Conservation (phyloP, 306 rosid genomes). For the Astragalus membranaceus region DNA sequence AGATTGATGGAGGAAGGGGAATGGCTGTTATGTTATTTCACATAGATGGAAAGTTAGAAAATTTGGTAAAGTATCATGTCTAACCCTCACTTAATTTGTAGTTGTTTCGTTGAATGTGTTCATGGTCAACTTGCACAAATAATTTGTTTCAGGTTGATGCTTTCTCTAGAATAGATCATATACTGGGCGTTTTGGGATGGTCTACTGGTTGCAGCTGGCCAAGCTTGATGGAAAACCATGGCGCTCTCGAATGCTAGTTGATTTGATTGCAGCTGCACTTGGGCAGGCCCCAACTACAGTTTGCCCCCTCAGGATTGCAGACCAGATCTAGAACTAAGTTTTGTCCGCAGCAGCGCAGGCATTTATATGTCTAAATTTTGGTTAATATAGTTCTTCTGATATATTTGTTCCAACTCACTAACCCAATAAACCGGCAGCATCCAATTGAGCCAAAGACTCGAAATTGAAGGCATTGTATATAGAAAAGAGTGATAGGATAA, state of each 20-base stretch:
- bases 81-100: background rate
- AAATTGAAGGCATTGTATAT: slow-evolving; percentile 68
- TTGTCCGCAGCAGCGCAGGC: slow-evolving; percentile 47
- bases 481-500: slow-evolving; percentile 66
- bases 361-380: slow-evolving; percentile 30
- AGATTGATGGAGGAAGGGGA: slow-evolving; percentile 93
- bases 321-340: slow-evolving; percentile 53
- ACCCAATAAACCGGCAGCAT: slow-evolving; percentile 50
- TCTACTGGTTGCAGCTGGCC: slow-evolving; percentile 98
- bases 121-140: slow-evolving; percentile 23
- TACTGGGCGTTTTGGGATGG: slow-evolving; percentile 90
- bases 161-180: slow-evolving; percentile 57
- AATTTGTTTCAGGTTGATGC: slow-evolving; percentile 50
- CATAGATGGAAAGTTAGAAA: slow-evolving; percentile 65
- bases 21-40: slow-evolving; percentile 88
- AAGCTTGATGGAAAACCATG: slow-evolving; percentile 44
- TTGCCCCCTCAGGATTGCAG: slow-evolving; percentile 25
- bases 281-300: background rate
- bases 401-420: slow-evolving; percentile 45
- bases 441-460: slow-evolving; percentile 36
- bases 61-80: slow-evolving; percentile 54
- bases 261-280: slow-evolving; percentile 9
- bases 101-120: background rate
- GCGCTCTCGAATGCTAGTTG: slow-evolving; percentile 50
- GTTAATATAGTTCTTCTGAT: slow-evolving; percentile 27